Base-by-base conservation (phyloP, 495 filamentous ascomycete genomes). In the Penicillium waksmanii region DNA sequence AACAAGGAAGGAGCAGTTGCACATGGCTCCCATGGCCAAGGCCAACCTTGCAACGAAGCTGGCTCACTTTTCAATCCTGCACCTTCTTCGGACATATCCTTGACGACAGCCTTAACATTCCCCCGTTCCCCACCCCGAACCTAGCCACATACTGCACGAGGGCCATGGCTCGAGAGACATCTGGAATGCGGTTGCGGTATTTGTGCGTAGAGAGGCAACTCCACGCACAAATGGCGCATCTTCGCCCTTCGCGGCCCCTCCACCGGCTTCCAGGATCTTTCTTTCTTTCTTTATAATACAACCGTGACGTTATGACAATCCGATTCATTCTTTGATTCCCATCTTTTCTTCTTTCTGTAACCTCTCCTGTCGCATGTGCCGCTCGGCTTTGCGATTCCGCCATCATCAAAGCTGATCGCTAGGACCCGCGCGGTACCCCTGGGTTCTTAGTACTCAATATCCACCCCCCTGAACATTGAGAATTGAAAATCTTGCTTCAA, bases 191-290 rank as follows among this genome's bases (percentile, higher is more conserved):
- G 43, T 19, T 66, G 77, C 73, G 77, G 62, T 58, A 75, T 75
- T 79, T 79, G 71, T 78, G 77, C 77, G 74, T 71, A 25, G 53
- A 35, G n/a, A 66, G 69, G 64, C 64, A 60, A 53, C 51, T 34
- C 50, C 56, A 56, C 74, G 76, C 76, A 76, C 66, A 78, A 78
- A 77, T 67, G 35, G 35, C 76, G 68, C 76, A 75, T 67, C 55
- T 47, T 48, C 33, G 51, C 55, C 52, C 52, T 59, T 60, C 55
- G 46, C 50, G 17, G 35, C 10, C 49, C 36, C 19, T 56, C 61
- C 48, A 58, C 48, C 21, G 19, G 33, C 3, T 66, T 69, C 58
- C 34, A 38, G 8, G 52, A 17, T 55, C 61, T 67, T 66, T 60
- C 50, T 55, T 64, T 66, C 61, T 57, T 23, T 65, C 62, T 46